These are phyloP conservation scores for Endocladia muricata DNA, from an alignment of 31 red algal species.

Conservation along the genomic window DNA sequence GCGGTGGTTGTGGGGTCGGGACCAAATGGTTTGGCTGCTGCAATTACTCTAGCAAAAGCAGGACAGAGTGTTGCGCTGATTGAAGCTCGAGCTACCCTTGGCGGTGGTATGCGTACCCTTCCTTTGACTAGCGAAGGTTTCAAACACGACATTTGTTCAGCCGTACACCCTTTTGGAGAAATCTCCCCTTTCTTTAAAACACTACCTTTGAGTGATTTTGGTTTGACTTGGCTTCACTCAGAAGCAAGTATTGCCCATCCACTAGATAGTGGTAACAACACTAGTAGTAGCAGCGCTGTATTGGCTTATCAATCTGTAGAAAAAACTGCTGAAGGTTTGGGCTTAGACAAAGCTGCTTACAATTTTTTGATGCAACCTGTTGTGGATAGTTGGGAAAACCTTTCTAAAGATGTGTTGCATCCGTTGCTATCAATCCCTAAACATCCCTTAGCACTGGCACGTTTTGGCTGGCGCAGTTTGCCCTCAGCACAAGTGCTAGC, in stretches of 20 bases:
- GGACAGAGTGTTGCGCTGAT: not conserved
- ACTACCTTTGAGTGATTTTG: not conserved
- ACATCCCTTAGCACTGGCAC: not conserved
- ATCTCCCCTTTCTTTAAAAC: not conserved
- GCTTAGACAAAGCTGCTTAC: not conserved
- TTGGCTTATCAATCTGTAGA: not conserved
- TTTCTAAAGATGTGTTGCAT: not conserved
- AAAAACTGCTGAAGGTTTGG: not conserved
- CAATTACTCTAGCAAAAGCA: not conserved
- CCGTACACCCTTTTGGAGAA: not conserved
- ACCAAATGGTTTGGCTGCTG: not conserved
- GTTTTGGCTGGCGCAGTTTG: not conserved
- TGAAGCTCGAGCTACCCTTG: not conserved
- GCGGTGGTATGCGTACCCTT: not conserved
- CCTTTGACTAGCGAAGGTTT: not conserved
- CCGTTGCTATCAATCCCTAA: not conserved
- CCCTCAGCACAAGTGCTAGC: not conserved
- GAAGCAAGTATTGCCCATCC: not conserved
- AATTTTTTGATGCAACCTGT: not conserved
- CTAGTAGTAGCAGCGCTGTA: too few relatives aligned
- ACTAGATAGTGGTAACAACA: not conserved
- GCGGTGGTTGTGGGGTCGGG: not conserved
- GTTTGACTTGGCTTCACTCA: not conserved
- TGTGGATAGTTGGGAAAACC: not conserved
- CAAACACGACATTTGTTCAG: not conserved